Evolutionary conservation across 768 basidiomycete genomes (phyloP).

Genomic region (Agrocybe chaxingu): DNA sequence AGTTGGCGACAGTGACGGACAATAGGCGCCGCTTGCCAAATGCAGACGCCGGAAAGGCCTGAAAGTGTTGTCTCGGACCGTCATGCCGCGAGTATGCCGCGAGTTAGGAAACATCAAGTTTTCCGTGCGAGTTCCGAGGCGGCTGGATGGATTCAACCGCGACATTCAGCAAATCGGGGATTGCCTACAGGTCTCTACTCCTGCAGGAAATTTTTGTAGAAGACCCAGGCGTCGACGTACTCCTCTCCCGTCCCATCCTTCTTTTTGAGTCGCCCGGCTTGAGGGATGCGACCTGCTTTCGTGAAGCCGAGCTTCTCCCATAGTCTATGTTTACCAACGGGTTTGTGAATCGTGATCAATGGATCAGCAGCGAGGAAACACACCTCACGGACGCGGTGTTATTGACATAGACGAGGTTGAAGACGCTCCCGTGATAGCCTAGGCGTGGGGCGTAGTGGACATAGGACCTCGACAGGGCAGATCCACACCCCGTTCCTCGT

Average conservation of each 20-base stretch:
- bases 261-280: conserved; percentile 67
- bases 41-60: too few species aligned
- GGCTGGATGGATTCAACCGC: too few species aligned
- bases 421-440: conserved; percentile 77
- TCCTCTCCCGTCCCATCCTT: conserved; percentile 76
- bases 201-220: conserved; percentile 73
- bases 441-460: conserved; percentile 77
- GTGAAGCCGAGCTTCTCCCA: conserved; percentile 85
- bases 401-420: conserved; percentile 89
- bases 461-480: conserved; percentile 71
- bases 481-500: conserved; percentile 67
- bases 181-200: conserved; percentile 1
- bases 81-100: too few species aligned
- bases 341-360: too few species aligned
- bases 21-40: too few species aligned
- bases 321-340: conserved; percentile 33
- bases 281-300: conserved; percentile 73
- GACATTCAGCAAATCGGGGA: too few species aligned
- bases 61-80: too few species aligned
- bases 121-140: too few species aligned
- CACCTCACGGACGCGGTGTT: conserved; percentile 74
- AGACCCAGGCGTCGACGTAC: conserved; percentile 83
- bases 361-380: conserved; percentile 12
- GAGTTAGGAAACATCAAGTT: too few species aligned
- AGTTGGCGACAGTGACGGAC: too few species aligned